Conservation (phyloP, 2,329 filamentous ascomycete species). For the Penicillium sp. region DNA sequence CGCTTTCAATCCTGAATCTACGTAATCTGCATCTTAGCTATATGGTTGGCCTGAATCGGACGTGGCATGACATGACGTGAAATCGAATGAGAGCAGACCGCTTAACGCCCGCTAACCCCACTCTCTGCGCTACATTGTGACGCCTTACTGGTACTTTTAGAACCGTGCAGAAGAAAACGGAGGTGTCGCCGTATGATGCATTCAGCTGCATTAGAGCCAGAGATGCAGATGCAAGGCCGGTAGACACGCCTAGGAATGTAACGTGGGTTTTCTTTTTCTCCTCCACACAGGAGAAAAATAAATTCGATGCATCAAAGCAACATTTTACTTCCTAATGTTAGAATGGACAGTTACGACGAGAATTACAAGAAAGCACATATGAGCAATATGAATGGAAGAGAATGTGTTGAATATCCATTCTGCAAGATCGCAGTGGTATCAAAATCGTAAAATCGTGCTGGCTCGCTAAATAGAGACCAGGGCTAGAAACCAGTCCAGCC, state of each 20-base stretch:
- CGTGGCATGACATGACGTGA: not conserved
- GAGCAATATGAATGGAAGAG: not conserved
- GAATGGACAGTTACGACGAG: not conserved
- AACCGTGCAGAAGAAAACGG: not conserved
- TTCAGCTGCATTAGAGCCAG: not conserved
- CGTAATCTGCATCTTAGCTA: not conserved
- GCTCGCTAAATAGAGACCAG: slow-evolving; percentile 1
- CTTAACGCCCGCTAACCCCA: not conserved
- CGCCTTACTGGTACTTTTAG: not conserved
- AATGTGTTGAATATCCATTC: not conserved
- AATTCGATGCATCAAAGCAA: not conserved
- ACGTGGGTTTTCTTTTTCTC: not conserved
- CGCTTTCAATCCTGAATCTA: not conserved
- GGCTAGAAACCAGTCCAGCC: slow-evolving; percentile 1
- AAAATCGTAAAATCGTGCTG: slow-evolving; percentile 10
- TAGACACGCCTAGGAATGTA: not conserved
- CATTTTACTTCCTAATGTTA: not conserved
- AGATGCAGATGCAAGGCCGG: not conserved
- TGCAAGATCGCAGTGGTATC: slow-evolving; percentile 1
- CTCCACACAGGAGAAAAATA: no score
- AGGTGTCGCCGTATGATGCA: not conserved
- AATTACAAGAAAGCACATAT: no score
- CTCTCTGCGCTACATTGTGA: not conserved
- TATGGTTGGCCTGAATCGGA: not conserved
- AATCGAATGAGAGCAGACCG: not conserved